A percentile compares a stretch with the other conserved stretches of the same genome.
Conservation (phyloP, 805 yeast genomes). For the Wickerhamomyces bisporus region DNA sequence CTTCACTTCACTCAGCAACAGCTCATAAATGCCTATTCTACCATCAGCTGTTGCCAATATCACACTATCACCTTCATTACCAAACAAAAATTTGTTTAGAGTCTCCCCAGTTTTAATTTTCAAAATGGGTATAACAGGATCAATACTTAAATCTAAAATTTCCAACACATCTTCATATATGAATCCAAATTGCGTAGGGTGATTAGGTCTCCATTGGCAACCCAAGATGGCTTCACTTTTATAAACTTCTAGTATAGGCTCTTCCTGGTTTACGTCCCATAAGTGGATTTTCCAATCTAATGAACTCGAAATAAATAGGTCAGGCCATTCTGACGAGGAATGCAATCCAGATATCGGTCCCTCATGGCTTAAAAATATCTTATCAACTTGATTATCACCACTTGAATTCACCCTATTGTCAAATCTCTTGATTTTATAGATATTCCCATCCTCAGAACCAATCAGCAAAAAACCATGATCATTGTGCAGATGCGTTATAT, state of each 20-base stretch:
- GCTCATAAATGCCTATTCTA: slow-evolving; percentile 12
- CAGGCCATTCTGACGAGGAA: slow-evolving; percentile 13
- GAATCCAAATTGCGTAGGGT: slow-evolving; percentile 25
- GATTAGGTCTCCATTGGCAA: slow-evolving; percentile 22
- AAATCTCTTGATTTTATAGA: slow-evolving; percentile 25
- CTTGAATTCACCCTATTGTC: slow-evolving; percentile 14
- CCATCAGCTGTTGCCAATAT: slow-evolving; percentile 15
- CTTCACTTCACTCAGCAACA: slow-evolving; percentile 9
- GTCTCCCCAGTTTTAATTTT: slow-evolving; percentile 9
- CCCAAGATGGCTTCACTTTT: slow-evolving; percentile 24
- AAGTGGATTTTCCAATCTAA: slow-evolving; percentile 28
- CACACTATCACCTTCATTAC: slow-evolving; percentile 13
- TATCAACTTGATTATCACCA: slow-evolving; percentile 12
- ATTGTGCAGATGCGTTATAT: slow-evolving; percentile 12
- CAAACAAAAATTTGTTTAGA: slow-evolving; percentile 14
- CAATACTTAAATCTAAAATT: slow-evolving; percentile 27
- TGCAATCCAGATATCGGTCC: slow-evolving; percentile 23
- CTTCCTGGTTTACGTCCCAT: slow-evolving; percentile 20
- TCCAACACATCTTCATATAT: slow-evolving; percentile 26
- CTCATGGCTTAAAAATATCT: slow-evolving; percentile 20
- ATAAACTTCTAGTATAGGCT: slow-evolving; percentile 20
- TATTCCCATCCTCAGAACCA: slow-evolving; percentile 30
- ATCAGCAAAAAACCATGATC: slow-evolving; percentile 21
- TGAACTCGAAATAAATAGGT: slow-evolving; percentile 24
- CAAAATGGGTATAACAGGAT: slow-evolving; percentile 20